Percentiles rank a stretch among this genome's conserved stretches.
Conservation (phyloP, 768 basidiomycete species). For the Phlebiopsis flavidoalba region DNA sequence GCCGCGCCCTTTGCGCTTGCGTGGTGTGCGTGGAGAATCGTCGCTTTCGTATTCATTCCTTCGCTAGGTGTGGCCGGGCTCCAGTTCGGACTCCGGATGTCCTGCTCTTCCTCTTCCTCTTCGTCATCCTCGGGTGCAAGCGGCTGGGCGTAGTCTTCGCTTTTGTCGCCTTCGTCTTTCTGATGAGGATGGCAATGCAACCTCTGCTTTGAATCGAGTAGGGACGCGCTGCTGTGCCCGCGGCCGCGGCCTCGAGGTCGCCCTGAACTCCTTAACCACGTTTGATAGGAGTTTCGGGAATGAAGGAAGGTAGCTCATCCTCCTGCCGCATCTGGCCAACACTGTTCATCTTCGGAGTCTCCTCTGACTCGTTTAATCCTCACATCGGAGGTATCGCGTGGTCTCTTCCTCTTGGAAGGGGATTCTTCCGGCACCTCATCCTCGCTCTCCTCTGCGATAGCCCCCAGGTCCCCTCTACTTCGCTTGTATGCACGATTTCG, state of each 20-base stretch:
- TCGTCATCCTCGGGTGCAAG: not conserved
- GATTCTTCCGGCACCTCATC: not conserved
- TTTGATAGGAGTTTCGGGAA: not conserved
- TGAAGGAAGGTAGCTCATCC: not conserved
- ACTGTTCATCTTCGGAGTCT: not conserved
- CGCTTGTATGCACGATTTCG: not conserved
- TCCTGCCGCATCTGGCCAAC: not conserved
- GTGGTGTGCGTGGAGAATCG: slow-evolving; percentile 41
- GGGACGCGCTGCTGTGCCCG: not conserved
- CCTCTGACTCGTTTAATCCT: not conserved
- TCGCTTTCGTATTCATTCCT: not conserved
- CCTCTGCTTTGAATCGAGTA: too few relatives aligned
- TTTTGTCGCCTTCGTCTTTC: slow-evolving; percentile 18
- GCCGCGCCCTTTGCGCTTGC: slow-evolving; percentile 30
- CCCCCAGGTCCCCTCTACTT: not conserved
- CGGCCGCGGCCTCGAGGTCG: not conserved
- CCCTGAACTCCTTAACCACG: not conserved
- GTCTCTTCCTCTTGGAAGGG: not conserved
- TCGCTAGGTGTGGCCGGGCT: not conserved
- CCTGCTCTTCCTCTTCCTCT: not conserved
- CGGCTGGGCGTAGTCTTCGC: slow-evolving; percentile 1
- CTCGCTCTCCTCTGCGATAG: not conserved
- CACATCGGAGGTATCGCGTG: too few relatives aligned
- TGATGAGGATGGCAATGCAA: not conserved
- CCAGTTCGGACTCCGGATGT: not conserved